A percentile compares a stretch with the other conserved stretches of the same genome.
phyloP scores from a whole-genome alignment of 257 asterid species.

The Jaltomata sinuosa region DNA sequence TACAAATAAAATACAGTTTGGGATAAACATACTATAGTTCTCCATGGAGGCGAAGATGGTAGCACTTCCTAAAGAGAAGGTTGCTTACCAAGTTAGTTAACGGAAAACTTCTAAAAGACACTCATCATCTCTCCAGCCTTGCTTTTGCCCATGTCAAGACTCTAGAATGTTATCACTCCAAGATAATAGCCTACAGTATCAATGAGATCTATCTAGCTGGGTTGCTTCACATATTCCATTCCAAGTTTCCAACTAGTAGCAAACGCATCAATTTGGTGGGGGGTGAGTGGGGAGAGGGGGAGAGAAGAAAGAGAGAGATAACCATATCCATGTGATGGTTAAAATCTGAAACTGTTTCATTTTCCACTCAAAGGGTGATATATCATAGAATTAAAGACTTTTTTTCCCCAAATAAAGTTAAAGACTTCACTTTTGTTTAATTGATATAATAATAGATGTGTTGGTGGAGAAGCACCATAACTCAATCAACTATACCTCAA shows the following conservation, averaged over 20 bases:
- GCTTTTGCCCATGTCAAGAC: background rate
- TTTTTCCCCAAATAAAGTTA: background rate
- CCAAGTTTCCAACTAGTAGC: background rate
- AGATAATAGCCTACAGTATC: background rate
- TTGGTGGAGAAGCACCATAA: background rate
- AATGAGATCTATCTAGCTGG: background rate
- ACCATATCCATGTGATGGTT: background rate
- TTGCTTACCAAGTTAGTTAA: background rate
- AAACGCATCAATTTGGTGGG: background rate
- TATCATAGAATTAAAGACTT: background rate
- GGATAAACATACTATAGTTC: background rate
- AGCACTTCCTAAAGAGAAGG: background rate
- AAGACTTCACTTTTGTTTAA: background rate
- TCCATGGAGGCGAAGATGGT: background rate
- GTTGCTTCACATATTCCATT: background rate
- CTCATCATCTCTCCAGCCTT: background rate
- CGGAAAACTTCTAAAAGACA: background rate
- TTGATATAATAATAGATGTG: background rate
- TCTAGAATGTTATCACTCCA: background rate
- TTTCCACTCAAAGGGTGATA: background rate
- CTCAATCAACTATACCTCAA: background rate
- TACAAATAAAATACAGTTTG: background rate
- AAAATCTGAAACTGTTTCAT: background rate
- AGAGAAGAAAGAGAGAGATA: background rate
- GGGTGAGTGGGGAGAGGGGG: background rate